These are phyloP conservation scores for Aquilaria yunnanensis DNA, from an alignment of 345 rosid genomes.

Conservation along the genomic window DNA sequence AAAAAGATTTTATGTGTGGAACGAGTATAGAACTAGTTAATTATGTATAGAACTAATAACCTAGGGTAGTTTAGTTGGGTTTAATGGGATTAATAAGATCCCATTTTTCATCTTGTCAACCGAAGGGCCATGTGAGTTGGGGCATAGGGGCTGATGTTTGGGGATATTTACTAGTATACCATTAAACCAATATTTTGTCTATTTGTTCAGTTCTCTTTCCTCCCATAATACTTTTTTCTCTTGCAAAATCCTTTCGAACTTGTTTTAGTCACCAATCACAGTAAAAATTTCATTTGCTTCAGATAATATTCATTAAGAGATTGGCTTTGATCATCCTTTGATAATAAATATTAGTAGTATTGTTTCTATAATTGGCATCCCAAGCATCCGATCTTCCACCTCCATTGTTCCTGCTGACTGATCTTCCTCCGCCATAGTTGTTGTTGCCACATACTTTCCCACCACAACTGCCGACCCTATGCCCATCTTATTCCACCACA, in stretches of 20 bases:
- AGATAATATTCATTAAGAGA: too few relatives aligned
- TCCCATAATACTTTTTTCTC: slow-evolving; percentile 83
- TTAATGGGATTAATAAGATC: too few relatives aligned
- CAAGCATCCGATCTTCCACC: slow-evolving; percentile 38
- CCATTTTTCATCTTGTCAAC: too few relatives aligned
- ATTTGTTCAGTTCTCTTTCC: slow-evolving; percentile 8
- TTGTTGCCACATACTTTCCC: slow-evolving; percentile 31
- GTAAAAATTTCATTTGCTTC: neutral
- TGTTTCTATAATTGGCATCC: slow-evolving; percentile 20
- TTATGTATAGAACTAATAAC: too few relatives aligned
- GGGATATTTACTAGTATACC: too few relatives aligned
- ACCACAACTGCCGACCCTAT: slow-evolving; percentile 33
- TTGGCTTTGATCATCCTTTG: slow-evolving; percentile 70
- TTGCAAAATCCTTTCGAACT: slow-evolving; percentile 55
- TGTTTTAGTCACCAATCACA: slow-evolving; percentile 21
- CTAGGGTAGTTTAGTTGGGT: too few relatives aligned
- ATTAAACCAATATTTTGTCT: too few relatives aligned
- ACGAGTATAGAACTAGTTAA: too few relatives aligned
- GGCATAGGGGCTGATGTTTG: too few relatives aligned
- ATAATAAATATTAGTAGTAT: slow-evolving; percentile 54
- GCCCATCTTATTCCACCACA: slow-evolving; percentile 22
- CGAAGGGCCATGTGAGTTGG: too few relatives aligned
- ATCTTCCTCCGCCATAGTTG: slow-evolving; percentile 18
- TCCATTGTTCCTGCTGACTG: slow-evolving; percentile 32
- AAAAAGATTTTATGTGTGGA: too few relatives aligned